Evolutionary conservation across 805 yeast genomes (phyloP).

Genomic region (Lipomyces sp.): DNA sequence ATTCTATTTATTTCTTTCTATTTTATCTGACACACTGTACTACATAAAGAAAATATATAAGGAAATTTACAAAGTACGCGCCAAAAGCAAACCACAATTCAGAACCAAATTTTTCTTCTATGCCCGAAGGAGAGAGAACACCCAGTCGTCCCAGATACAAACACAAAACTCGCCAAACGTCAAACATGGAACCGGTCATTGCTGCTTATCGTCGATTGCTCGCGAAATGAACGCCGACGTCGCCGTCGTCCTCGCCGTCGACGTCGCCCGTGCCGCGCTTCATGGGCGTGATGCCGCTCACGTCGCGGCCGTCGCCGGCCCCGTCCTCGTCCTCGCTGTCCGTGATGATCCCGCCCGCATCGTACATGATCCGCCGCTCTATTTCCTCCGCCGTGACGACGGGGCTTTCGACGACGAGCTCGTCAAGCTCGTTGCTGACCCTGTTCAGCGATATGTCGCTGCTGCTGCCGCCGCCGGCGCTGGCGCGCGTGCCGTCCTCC

Average conservation of each 20-base stretch:
- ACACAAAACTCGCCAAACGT: too few relatives aligned
- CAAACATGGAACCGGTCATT: too few relatives aligned
- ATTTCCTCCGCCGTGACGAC: conserved; percentile 26
- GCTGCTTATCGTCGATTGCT: too few relatives aligned
- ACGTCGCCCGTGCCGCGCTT: conserved; percentile 1
- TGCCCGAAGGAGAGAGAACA: too few relatives aligned
- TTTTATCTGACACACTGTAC: too few relatives aligned
- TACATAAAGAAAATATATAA: too few relatives aligned
- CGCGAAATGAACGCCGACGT: too few relatives aligned
- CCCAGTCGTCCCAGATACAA: too few relatives aligned
- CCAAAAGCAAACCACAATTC: too few relatives aligned
- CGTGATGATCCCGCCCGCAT: conserved; percentile 1
- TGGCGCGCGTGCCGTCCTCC: conserved; percentile 19
- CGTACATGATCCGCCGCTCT: conserved; percentile 19
- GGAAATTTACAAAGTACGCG: too few relatives aligned
- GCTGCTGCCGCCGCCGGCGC: background rate
- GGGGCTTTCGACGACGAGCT: conserved; percentile 26
- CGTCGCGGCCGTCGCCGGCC: background rate
- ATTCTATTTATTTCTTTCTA: too few relatives aligned
- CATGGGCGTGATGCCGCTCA: conserved; percentile 1
- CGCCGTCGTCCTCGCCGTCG: background rate
- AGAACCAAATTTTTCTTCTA: too few relatives aligned
- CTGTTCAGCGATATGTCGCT: background rate
- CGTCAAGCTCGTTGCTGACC: conserved; percentile 22
- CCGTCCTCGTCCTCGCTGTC: background rate